Evolutionary conservation across 2,329 filamentous ascomycete genomes (phyloP).

Genomic region (Colletotrichum brevisporum): DNA sequence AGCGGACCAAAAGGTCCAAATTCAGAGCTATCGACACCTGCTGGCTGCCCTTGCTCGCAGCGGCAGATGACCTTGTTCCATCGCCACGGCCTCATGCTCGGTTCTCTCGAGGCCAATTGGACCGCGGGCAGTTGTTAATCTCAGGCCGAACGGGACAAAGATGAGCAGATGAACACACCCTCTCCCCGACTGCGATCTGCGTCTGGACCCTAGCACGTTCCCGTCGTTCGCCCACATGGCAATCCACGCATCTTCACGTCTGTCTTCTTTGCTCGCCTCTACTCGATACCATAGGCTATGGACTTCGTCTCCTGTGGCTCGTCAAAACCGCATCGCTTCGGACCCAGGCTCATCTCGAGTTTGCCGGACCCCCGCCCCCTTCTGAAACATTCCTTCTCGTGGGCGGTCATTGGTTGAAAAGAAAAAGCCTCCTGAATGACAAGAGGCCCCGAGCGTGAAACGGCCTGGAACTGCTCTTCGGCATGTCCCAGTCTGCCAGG

Average conservation of each 20-base stretch:
- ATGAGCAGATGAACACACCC: conserved; percentile 36
- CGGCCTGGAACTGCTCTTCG: conserved; percentile 29
- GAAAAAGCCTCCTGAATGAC: background rate
- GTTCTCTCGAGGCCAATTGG: conserved; percentile 19
- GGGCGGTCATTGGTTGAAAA: conserved; percentile 20
- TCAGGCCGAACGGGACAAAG: conserved; percentile 19
- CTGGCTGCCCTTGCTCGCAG: conserved; percentile 5
- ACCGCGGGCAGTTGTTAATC: conserved; percentile 5
- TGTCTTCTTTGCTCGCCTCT: conserved; percentile 4
- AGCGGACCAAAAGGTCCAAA: conserved; percentile 18
- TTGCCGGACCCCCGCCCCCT: background rate
- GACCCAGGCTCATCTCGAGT: conserved; percentile 17
- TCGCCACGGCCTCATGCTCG: conserved; percentile 14
- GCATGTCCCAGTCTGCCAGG: conserved; percentile 25
- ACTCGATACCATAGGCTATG: conserved; percentile 5
- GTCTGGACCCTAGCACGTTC: conserved; percentile 26
- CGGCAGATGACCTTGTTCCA: conserved; percentile 29
- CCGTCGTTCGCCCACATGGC: conserved; percentile 32
- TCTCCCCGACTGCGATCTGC: conserved; percentile 32
- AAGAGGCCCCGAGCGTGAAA: conserved; percentile 37
- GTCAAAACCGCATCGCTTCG: conserved; percentile 11
- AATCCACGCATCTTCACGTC: conserved; percentile 21
- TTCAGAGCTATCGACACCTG: conserved; percentile 4
- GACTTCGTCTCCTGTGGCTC: conserved; percentile 21
- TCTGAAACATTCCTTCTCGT: conserved; percentile 11